Base-by-base conservation (phyloP, 2,329 filamentous ascomycete species). In the Monosporascus sp. region DNA sequence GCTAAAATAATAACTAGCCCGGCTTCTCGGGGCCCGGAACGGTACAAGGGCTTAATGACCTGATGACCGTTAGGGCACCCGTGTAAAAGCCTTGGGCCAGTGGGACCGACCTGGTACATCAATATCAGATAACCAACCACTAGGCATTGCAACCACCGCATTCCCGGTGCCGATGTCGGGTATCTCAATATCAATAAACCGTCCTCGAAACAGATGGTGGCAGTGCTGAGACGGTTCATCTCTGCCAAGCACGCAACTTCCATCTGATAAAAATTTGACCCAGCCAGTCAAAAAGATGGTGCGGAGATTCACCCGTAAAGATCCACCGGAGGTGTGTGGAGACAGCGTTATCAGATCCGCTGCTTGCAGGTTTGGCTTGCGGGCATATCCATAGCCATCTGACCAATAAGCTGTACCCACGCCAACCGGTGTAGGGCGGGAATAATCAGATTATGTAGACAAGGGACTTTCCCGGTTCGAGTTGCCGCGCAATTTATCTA, bases 271-370 rank as follows among this genome's bases (percentile, higher is more conserved):
- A 37, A 50, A 51, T 26, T 27, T 17, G 22, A n/a, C 9, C 43
- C 22, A 46, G 51, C 17, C 19, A 38, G 40, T 44, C 44, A 31
- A 56, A 60, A 53, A 27, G 40, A 48, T 55, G 55, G 50, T 54
- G 52, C 31, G 27, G 24, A 41, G 19, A 35, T 43, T 20, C 26
- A 37, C 31, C 38, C 49, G 52, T 14, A 17, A 35, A 22, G 35
- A 49, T 54, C 55, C 52, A 49, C 52, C 40, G 7, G 51, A 24
- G 40, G 24, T 37, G 40, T 52, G 52, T 50, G 52, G 59, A 54
- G 50, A 56, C 55, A 56, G 47, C 50, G 52, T 65, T 65, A 65
- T 65, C 63, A 61, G 63, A 65, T 65, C 63, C 63, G 63, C 59
- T 56, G 41, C 27, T 50, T 57, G 46, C 60, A 60, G 58, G 62